These are phyloP conservation scores for Cryoendolithus antarcticus DNA, from an alignment of 2,329 filamentous ascomycete species.

Conservation along the genomic window DNA sequence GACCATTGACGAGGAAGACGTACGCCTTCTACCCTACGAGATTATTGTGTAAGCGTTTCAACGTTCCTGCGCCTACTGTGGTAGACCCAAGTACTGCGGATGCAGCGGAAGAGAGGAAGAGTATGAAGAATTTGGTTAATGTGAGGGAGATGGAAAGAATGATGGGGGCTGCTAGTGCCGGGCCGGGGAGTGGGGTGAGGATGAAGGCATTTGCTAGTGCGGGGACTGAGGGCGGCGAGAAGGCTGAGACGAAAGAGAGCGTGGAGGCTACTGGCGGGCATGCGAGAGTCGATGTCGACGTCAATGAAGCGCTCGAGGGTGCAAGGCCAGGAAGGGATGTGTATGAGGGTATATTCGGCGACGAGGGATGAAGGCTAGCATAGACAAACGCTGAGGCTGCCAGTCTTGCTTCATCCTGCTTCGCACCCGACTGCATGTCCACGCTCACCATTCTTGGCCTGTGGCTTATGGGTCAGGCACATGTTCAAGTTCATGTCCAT, in stretches of 20 bases:
- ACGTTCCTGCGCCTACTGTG: slow-evolving; percentile 64
- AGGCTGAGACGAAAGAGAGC: slow-evolving; percentile 11
- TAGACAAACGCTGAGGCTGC: too few relatives aligned
- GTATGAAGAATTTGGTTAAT: slow-evolving; percentile 41
- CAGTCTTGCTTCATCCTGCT: too few relatives aligned
- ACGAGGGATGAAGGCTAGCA: slow-evolving; percentile 34
- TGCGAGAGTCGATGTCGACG: slow-evolving; percentile 50
- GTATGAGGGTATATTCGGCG: slow-evolving; percentile 84
- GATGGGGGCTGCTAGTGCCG: slow-evolving; percentile 33
- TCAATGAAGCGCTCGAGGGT: slow-evolving; percentile 66
- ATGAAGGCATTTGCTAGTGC: slow-evolving; percentile 4
- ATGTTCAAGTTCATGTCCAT: too few relatives aligned
- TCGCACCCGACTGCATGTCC: too few relatives aligned
- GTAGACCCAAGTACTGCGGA: slow-evolving; percentile 29
- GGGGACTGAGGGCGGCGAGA: slow-evolving; percentile 11
- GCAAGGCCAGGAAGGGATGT: slow-evolving; percentile 68
- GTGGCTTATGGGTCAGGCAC: too few relatives aligned
- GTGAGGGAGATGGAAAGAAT: slow-evolving; percentile 44
- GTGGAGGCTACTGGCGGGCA: too few relatives aligned
- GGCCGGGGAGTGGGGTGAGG: background rate
- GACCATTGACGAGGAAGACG: slow-evolving; percentile 64
- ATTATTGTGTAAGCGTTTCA: slow-evolving; percentile 84
- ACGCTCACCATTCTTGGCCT: too few relatives aligned
- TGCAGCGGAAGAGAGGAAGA: slow-evolving; percentile 36
- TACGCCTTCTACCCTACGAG: slow-evolving; percentile 67